Evolutionary conservation across 768 basidiomycete species (phyloP).

Genomic region (Rhodotorula diobovata): DNA sequence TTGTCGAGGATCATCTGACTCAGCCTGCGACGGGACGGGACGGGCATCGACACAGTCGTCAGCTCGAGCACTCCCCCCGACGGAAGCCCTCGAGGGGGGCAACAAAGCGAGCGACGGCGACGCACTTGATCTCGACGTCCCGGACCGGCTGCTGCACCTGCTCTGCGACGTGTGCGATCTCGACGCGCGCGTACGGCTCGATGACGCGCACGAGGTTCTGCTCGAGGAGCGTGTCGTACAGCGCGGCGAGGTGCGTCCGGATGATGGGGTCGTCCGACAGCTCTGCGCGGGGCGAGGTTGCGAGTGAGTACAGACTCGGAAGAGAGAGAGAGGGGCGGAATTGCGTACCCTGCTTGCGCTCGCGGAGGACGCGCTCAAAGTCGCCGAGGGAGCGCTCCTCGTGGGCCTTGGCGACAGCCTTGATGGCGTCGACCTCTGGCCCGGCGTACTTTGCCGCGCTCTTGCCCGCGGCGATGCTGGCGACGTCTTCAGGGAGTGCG

Average conservation of each 20-base stretch:
- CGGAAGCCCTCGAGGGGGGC: no score
- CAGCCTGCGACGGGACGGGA: constrained; percentile 54
- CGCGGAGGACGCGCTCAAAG: constrained; percentile 79
- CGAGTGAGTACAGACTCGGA: background rate
- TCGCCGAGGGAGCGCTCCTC: constrained; percentile 81
- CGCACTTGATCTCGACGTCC: constrained; percentile 85
- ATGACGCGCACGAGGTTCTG: constrained; percentile 93
- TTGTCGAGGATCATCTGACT: constrained; percentile 99
- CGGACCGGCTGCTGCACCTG: constrained; percentile 80
- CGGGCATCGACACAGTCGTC: no score
- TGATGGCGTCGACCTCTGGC: constrained; percentile 90
- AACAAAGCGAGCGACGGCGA: constrained; percentile 44
- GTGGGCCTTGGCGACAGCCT: constrained; percentile 88
- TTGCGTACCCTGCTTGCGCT: constrained; percentile 70
- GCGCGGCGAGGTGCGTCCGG: constrained; percentile 82
- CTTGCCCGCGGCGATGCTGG: constrained; percentile 76
- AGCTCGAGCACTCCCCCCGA: no score
- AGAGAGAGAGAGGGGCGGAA: background rate
- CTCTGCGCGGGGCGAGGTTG: constrained; percentile 53
- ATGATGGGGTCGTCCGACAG: constrained; percentile 93
- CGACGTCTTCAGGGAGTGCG: constrained; percentile 90
- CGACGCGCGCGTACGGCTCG: constrained; percentile 89
- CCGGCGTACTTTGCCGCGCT: constrained; percentile 82
- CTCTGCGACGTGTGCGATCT: constrained; percentile 80
- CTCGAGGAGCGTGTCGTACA: constrained; percentile 93